Evolutionary conservation across 441 rosid species (phyloP).

Genomic region (Theobroma grandiflorum): DNA sequence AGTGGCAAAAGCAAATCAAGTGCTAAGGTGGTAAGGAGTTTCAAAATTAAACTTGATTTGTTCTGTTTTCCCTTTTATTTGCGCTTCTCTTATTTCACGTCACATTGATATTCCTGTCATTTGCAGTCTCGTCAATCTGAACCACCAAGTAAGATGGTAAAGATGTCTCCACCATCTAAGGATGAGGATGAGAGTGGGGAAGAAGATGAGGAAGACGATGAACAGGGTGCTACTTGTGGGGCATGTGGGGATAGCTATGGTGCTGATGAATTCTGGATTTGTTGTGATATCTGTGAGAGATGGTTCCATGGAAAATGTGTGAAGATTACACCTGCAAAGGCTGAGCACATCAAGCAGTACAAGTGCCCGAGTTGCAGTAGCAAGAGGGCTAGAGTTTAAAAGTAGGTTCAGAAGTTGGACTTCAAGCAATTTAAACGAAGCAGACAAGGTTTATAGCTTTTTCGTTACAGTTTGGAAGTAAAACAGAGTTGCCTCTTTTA

Average conservation of each 20-base stretch:
- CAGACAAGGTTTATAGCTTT: constrained; percentile 42
- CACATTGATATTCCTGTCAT: constrained; percentile 15
- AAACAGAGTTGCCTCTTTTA: constrained; percentile 42
- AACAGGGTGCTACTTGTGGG: constrained; percentile 90
- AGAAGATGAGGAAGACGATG: constrained; percentile 87
- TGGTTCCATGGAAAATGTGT: constrained; percentile 99
- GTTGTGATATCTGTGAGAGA: constrained; percentile 89
- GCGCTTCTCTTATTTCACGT: constrained; percentile 8
- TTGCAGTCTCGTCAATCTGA: constrained; percentile 62
- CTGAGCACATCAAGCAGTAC: constrained; percentile 95
- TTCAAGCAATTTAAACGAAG: constrained; percentile 36
- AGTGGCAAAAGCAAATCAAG: constrained; percentile 78
- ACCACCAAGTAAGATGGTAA: constrained; percentile 57
- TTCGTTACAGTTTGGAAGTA: constrained; percentile 46
- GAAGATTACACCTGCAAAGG: constrained; percentile 97
- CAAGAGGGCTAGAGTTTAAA: constrained; percentile 81
- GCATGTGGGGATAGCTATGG: constrained; percentile 95
- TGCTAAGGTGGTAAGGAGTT: constrained; percentile 61
- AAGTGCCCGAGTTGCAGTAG: constrained; percentile 91
- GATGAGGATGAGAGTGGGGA: constrained; percentile 90
- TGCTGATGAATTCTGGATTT: constrained; percentile 91
- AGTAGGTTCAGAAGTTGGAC: constrained; percentile 41
- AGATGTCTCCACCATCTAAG: constrained; percentile 61
- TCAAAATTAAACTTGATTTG: neutral
- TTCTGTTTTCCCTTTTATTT: neutral